Conservation (phyloP, 768 basidiomycete species). For the Dendrothele bispora region DNA sequence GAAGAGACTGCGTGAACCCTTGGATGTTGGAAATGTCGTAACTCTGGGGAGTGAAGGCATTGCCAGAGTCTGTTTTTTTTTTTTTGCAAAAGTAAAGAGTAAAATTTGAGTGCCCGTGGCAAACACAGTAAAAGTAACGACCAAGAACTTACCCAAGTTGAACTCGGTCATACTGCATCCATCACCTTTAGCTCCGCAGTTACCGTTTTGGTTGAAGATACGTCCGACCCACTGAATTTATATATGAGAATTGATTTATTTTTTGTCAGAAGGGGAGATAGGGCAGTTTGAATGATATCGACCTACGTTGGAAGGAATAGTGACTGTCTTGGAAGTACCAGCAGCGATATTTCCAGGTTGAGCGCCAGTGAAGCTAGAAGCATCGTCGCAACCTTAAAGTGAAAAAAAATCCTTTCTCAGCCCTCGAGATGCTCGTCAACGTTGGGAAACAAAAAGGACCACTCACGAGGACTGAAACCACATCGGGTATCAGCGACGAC, state of each 20-base stretch:
- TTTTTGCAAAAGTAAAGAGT: background rate
- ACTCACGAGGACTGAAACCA: conserved; percentile 36
- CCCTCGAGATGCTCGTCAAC: conserved; percentile 26
- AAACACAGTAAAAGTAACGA: background rate
- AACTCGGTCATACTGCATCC: conserved; percentile 38
- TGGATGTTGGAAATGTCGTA: conserved; percentile 46
- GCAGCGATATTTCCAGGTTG: conserved; percentile 29
- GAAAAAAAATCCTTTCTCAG: no score
- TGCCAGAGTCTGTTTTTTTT: conserved; percentile 12
- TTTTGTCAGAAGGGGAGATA: background rate
- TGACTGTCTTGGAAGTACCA: conserved; percentile 27
- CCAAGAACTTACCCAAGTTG: conserved; percentile 33
- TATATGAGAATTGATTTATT: background rate
- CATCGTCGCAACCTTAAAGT: conserved; percentile 17
- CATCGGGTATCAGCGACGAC: conserved; percentile 37
- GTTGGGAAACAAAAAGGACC: conserved; percentile 29
- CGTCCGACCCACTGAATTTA: conserved; percentile 40
- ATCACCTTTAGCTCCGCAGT: conserved; percentile 37
- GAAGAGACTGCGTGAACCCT: conserved; percentile 39
- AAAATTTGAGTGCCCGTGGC: background rate
- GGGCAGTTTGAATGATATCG: background rate
- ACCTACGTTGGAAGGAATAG: conserved; percentile 20
- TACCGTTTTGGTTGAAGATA: conserved; percentile 36
- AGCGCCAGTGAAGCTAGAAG: conserved; percentile 18
- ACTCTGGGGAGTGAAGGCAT: conserved; percentile 24